Evolutionary conservation across 1,284 basidiomycete genomes (phyloP), one percentile per base, ranked within the genome.

Genomic region (Ustilago trichophora): DNA sequence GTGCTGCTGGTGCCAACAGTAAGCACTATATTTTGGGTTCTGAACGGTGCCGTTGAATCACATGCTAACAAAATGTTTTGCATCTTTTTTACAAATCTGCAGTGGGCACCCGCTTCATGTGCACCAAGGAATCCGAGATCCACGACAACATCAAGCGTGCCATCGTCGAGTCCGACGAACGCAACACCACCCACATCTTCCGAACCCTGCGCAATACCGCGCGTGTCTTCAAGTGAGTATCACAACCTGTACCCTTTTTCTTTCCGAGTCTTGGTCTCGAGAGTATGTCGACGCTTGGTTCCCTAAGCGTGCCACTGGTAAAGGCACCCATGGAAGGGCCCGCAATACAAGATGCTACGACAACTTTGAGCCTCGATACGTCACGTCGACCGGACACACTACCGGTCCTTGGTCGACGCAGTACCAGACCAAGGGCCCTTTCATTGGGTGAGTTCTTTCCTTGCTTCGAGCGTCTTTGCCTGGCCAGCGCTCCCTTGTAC

Each of bases 141-240:
- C 92, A 96, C 82, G 86, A 90, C 68, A 91, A 88, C 70, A 91
- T 97, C 86, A 97, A 97, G 83, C 85, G 92, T 48, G 90, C 87
- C 80, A 95, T 97, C 47, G 89, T 97, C 44, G 84, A 86, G 10
- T 88, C 91, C 6, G 88, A 86, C 6, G 93, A 97, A 82, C 85
- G 86, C 52, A 90, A 95, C 58, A 86, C 86, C 27, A 83, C 89
- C 7, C 94, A 96, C 83, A 94, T 96, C 75, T 93, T 97, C 86
- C 88, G 93, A 18, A 77, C 81, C 4, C 48, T 95, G 43, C 86
- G 86, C 75, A 95, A 95, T 81, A 94, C 92, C 1, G 88, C 92
- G 6, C 87, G 93, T 29, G 92, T 96, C 3, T 94, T 86, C 86
- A 92, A 91, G 85, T 69, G 45, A 69, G 66, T 69, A 60, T 37